Evolutionary conservation across 192 early-diverging fungal species (phyloP), one percentile per base, ranked within the genome.

Genomic region (Thamnidium elegans): DNA sequence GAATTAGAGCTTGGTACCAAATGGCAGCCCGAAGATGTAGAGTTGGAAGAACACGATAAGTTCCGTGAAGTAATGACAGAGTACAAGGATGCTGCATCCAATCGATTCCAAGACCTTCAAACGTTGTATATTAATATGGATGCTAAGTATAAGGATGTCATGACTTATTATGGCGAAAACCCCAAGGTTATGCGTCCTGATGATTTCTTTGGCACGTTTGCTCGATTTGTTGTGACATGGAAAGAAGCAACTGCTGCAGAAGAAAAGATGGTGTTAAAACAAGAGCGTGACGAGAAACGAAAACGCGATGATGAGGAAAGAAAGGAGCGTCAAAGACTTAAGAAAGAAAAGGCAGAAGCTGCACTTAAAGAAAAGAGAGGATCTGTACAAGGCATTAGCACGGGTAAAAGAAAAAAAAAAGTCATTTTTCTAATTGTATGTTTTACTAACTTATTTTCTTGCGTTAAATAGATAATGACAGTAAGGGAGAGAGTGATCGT

Each of bases 171-270:
- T 60, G 91, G 90, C 60, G 90, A 93, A 67, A 85, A 91, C 48
- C 79, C 89, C 30, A 76, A 74, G 11, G 68, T 79, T 3, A 89
- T 84, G 73, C 79, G 84, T 42, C 87, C 90, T 13, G 90, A 93
- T 66, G 90, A 91, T 58, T 91, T 93, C 72, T 93, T 92, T 78
- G 82, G 86, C 43, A 80, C 89, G 4, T 93, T 91, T 77, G 83
- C 84, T 59, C 83, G 82, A 3, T 93, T 93, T 48, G 73, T 78
- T 5, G 77, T 80, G 3, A 83, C 81, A 17, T 92, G 88, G 63
- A 82, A 84, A 81, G 67, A 60, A 17, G 67, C 67, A 9, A 23
- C 60, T 42, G 51, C 51, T 17, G 36, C 34, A 36, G 67, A 69
- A 62, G 52, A 69, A 21, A 69, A 69, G 50, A 43, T 44, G n/a